These are phyloP conservation scores for Mycena kentingensis DNA, from an alignment of 768 basidiomycete species.

Conservation along the genomic window DNA sequence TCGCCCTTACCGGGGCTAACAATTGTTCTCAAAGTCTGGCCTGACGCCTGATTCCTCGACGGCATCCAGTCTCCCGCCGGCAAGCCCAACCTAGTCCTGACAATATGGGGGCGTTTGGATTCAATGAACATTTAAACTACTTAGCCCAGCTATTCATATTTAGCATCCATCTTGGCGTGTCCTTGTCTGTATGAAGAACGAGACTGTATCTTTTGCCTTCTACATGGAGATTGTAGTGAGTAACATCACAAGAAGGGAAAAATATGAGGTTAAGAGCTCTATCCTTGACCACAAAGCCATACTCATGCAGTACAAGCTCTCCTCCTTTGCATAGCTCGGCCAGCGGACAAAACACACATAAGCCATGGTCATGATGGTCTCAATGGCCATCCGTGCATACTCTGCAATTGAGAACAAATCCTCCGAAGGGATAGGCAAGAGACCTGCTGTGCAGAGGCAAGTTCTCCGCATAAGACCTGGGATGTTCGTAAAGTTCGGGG, in stretches of 20 bases:
- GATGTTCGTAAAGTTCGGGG: constrained; percentile 15
- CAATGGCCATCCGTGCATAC: constrained; percentile 26
- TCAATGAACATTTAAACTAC: too few relatives aligned
- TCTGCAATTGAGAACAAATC: constrained; percentile 29
- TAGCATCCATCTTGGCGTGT: too few relatives aligned
- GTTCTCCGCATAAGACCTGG: constrained; percentile 10
- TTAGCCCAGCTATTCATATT: too few relatives aligned
- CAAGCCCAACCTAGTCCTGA: too few relatives aligned
- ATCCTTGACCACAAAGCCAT: constrained; percentile 26
- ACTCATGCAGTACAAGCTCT: constrained; percentile 26
- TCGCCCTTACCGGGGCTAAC: too few relatives aligned
- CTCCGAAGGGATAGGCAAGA: constrained; percentile 27
- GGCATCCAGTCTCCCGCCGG: too few relatives aligned
- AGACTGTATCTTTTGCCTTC: not conserved
- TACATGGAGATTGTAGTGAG: constrained; percentile 5
- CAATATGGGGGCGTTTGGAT: too few relatives aligned
- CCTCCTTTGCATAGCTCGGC: constrained; percentile 28
- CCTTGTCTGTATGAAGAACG: constrained; percentile 2
- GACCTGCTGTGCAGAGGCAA: constrained; percentile 19
- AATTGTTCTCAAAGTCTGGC: too few relatives aligned
- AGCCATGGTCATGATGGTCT: constrained; percentile 21
- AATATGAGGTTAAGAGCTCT: constrained; percentile 21
- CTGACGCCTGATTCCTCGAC: too few relatives aligned
- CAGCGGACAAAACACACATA: constrained; percentile 30
- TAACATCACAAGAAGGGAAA: constrained; percentile 2